phyloP scores from a whole-genome alignment of 1,139 yeast genomes.

The Blastobotrys apis region DNA sequence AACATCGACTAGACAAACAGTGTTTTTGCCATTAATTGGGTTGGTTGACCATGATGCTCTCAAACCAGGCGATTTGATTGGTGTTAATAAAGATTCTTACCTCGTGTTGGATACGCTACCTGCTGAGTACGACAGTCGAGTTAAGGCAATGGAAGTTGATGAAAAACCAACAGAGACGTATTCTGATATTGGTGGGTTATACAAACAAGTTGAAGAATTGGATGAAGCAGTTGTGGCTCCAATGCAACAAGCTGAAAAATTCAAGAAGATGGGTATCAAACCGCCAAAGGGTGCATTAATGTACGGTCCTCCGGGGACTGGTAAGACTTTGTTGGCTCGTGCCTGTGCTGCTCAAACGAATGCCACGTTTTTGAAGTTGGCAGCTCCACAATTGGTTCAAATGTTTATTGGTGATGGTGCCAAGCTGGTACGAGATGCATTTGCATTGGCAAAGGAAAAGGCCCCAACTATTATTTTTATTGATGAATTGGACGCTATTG shows the following conservation, averaged over 20 bases:
- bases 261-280: slow-evolving; percentile 85
- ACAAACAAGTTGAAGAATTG: slow-evolving; percentile 94
- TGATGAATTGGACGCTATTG: slow-evolving; percentile 98
- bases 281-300: slow-evolving; percentile 98
- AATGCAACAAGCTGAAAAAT: slow-evolving; percentile 97
- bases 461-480: slow-evolving; percentile 97
- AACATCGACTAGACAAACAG: slow-evolving; percentile 96
- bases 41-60: slow-evolving; percentile 82
- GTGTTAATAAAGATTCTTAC: slow-evolving; percentile 96
- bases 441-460: slow-evolving; percentile 96
- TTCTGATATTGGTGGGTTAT: slow-evolving; percentile 95
- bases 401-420: slow-evolving; percentile 99
- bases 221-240: slow-evolving; percentile 98
- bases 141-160: slow-evolving; percentile 98
- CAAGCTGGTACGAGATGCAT: slow-evolving; percentile 94
- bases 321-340: slow-evolving; percentile 92
- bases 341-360: slow-evolving; percentile 99
- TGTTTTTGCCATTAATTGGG: slow-evolving; percentile 92
- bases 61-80: slow-evolving; percentile 95
- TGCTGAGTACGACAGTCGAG: slow-evolving; percentile 95
- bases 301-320: slow-evolving; percentile 99
- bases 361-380: slow-evolving; percentile 93
- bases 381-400: slow-evolving; percentile 98
- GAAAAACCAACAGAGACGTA: slow-evolving; percentile 97
- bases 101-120: slow-evolving; percentile 91